phyloP scores from a whole-genome alignment of 352 stramenopile species.

The Phytopythium montanum region DNA sequence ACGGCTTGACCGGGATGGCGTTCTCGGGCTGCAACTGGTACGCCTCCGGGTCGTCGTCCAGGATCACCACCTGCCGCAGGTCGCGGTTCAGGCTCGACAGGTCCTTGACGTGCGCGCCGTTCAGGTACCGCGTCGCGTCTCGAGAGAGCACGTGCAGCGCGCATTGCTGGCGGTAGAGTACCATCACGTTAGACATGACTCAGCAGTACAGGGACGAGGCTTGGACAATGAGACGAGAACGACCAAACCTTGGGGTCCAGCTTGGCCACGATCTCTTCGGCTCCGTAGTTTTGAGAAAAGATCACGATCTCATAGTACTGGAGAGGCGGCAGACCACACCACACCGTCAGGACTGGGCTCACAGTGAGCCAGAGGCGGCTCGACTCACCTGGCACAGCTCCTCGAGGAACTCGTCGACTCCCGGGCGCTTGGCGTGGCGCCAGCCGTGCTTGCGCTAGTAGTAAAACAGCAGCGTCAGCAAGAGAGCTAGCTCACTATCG shows the following conservation, averaged over 20 bases:
- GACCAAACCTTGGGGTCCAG: constrained; percentile 77
- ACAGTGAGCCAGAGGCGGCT: background rate
- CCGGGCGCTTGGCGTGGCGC: constrained; percentile 83
- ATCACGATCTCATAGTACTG: constrained; percentile 88
- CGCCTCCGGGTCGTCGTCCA: constrained; percentile 76
- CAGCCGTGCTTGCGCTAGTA: constrained; percentile 81
- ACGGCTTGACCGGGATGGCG: constrained; percentile 74
- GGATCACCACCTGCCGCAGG: constrained; percentile 74
- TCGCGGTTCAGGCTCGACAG: constrained; percentile 77
- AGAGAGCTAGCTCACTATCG: background rate
- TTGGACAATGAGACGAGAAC: too few species aligned
- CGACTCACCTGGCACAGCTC: constrained; percentile 53
- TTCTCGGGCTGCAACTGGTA: constrained; percentile 87
- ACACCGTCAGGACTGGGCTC: background rate
- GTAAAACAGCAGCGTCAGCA: background rate
- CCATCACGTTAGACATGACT: background rate
- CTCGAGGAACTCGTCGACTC: constrained; percentile 85
- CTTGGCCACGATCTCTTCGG: constrained; percentile 76
- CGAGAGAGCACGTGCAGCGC: constrained; percentile 80
- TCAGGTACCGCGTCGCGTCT: constrained; percentile 79
- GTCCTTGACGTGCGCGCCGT: constrained; percentile 84
- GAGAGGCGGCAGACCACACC: background rate
- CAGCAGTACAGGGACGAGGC: background rate
- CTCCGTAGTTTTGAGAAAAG: constrained; percentile 83
- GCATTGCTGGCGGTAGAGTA: constrained; percentile 34